phyloP scores from a whole-genome alignment of 352 stramenopile genomes.

The Globisporangium middletonii region DNA sequence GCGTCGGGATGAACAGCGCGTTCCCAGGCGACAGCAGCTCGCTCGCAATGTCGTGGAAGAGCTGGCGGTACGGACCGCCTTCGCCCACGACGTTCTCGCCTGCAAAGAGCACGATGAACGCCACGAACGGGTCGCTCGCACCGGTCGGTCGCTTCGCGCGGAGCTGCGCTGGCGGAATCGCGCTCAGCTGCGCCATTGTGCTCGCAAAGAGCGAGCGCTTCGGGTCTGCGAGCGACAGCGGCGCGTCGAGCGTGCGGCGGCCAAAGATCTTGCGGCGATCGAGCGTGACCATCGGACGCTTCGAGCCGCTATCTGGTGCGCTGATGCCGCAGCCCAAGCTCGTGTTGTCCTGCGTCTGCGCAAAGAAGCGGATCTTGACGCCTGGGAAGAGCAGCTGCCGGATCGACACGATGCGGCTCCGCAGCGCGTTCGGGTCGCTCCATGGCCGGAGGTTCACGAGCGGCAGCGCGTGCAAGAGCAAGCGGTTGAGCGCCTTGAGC shows the following conservation, averaged over 20 bases:
- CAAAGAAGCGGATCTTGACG: conserved; percentile 73
- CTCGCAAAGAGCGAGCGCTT: conserved; percentile 66
- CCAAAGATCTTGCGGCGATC: conserved; percentile 51
- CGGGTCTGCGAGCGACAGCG: conserved; percentile 31
- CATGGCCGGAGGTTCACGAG: conserved; percentile 58
- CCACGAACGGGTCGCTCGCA: conserved; percentile 74
- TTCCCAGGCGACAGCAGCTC: conserved; percentile 49
- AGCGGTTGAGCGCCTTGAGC: conserved; percentile 53
- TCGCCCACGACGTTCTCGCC: conserved; percentile 80
- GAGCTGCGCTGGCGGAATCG: conserved; percentile 38
- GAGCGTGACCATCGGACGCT: conserved; percentile 62
- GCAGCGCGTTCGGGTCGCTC: conserved; percentile 43
- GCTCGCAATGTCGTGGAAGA: conserved; percentile 73
- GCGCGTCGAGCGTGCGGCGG: conserved; percentile 14
- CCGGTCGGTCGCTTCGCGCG: conserved; percentile 67
- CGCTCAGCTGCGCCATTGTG: conserved; percentile 47
- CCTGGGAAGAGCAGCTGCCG: conserved; percentile 65
- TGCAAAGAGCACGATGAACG: conserved; percentile 73
- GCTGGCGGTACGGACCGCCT: conserved; percentile 67
- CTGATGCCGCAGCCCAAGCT: conserved; percentile 41
- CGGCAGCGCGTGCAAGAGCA: conserved; percentile 44
- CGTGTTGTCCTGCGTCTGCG: conserved; percentile 63
- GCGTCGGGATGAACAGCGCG: conserved; percentile 61
- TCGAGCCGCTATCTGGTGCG: conserved; percentile 34
- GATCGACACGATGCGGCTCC: conserved; percentile 43